A percentile compares a stretch with the other conserved stretches of the same genome.
These are phyloP conservation scores for Trapa bicornis DNA, from an alignment of 345 rosid genomes.

Conservation along the genomic window DNA sequence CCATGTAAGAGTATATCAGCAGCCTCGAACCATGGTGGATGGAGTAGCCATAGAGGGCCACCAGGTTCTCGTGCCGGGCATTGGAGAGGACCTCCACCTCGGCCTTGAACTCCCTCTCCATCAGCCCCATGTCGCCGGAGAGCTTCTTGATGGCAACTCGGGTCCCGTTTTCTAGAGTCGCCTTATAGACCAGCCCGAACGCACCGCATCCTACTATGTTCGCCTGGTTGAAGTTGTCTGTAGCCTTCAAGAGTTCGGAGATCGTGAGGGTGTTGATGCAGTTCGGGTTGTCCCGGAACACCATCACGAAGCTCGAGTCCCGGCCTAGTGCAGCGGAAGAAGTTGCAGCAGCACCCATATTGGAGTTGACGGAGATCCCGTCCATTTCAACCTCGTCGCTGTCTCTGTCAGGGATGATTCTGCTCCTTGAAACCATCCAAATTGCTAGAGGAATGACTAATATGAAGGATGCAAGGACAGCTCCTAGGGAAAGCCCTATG, in stretches of 20 bases:
- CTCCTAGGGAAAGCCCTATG: constrained; percentile 54
- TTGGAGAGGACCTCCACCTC: constrained; percentile 37
- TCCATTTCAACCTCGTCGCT: constrained; percentile 22
- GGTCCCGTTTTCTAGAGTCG: constrained; percentile 24
- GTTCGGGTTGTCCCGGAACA: constrained; percentile 18
- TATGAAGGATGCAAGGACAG: constrained; percentile 45
- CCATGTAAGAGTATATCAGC: constrained; percentile 32
- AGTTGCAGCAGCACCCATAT: constrained; percentile 2
- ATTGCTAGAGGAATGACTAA: constrained; percentile 36
- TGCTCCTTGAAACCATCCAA: constrained; percentile 49
- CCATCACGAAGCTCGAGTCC: constrained; percentile 25
- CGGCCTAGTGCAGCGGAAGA: constrained; percentile 13
- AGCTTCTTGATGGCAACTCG: constrained; percentile 36
- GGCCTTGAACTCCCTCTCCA: constrained; percentile 36
- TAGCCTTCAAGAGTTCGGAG: constrained; percentile 24
- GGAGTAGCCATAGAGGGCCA: constrained; percentile 33
- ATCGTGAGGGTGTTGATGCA: constrained; percentile 23
- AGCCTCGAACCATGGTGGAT: constrained; percentile 28
- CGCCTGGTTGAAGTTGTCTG: constrained; percentile 30
- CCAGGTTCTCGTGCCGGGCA: constrained; percentile 34
- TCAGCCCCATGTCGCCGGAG: constrained; percentile 32
- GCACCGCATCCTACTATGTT: constrained; percentile 37
- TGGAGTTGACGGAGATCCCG: constrained; percentile 18
- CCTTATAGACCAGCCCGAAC: constrained; percentile 33
- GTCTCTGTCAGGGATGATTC: constrained; percentile 27